phyloP scores from a whole-genome alignment of 2,329 filamentous ascomycete genomes.

The Neobulgaria alba region DNA sequence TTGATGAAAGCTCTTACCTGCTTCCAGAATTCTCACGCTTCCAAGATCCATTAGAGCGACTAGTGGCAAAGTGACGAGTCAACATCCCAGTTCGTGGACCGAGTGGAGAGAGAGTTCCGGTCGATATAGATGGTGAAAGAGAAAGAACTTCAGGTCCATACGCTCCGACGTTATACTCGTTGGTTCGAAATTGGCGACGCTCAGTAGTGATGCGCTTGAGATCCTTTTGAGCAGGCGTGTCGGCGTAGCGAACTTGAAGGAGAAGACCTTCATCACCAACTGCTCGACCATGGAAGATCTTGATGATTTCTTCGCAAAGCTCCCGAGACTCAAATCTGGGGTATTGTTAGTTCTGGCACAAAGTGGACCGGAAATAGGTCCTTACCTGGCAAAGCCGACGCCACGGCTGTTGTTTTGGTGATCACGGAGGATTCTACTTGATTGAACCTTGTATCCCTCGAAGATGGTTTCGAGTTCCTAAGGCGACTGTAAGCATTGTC shows the following conservation, averaged over 20 bases:
- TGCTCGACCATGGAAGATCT: slow-evolving; percentile 71
- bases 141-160: slow-evolving; percentile 51
- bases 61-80: slow-evolving; percentile 22
- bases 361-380: neutral
- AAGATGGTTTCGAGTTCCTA: slow-evolving; percentile 73
- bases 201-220: slow-evolving; percentile 94
- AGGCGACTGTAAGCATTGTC: slow-evolving; percentile 17
- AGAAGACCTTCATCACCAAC: slow-evolving; percentile 73
- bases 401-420: slow-evolving; percentile 87
- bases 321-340: slow-evolving; percentile 80
- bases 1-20: slow-evolving; percentile 13
- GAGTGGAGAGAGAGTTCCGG: slow-evolving; percentile 16
- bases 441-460: slow-evolving; percentile 73
- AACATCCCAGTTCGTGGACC: slow-evolving; percentile 27
- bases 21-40: slow-evolving; percentile 24
- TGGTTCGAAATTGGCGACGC: slow-evolving; percentile 88
- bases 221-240: slow-evolving; percentile 92
- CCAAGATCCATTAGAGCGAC: slow-evolving; percentile 26
- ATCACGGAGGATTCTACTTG: slow-evolving; percentile 91
- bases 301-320: slow-evolving; percentile 82
- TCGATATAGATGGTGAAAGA: slow-evolving; percentile 38
- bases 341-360: too few relatives aligned
- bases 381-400: slow-evolving; percentile 70
- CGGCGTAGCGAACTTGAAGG: slow-evolving; percentile 91
- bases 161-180: slow-evolving; percentile 79